Evolutionary conservation across 306 rosid species (phyloP).

Genomic region (Morella rubra): DNA sequence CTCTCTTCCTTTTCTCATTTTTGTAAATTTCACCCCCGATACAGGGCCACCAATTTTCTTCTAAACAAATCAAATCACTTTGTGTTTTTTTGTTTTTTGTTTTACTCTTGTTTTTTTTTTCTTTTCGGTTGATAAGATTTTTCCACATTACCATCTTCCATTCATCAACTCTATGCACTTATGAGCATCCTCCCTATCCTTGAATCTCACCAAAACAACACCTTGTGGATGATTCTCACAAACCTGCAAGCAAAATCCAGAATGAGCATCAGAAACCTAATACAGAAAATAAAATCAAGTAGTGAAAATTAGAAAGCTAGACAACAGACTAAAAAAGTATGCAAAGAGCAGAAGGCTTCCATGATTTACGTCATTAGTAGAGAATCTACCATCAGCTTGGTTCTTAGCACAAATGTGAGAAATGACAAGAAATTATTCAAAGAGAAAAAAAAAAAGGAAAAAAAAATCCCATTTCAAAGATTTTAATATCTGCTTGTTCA

Average conservation of each 20-base stretch:
- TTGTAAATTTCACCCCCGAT: not conserved
- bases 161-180: slow-evolving; percentile 88
- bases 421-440: not conserved
- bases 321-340: not conserved
- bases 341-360: not conserved
- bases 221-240: slow-evolving; percentile 99
- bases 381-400: not conserved
- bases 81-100: too few relatives aligned
- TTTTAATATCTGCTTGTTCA: not conserved
- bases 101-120: too few relatives aligned
- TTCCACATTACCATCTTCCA: slow-evolving; percentile 84
- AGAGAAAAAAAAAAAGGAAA: not conserved
- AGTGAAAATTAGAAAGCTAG: not conserved
- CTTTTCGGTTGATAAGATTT: not conserved
- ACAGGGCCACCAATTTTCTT: not conserved
- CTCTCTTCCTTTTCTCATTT: not conserved
- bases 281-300: slow-evolving; percentile 9
- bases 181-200: slow-evolving; percentile 91
- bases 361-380: not conserved
- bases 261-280: not conserved
- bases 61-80: not conserved
- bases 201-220: slow-evolving; percentile 83
- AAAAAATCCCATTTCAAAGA: not conserved
- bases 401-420: not conserved
- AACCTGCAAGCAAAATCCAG: slow-evolving; percentile 48